These are phyloP conservation scores for Geranium rotundifolium DNA, from an alignment of 345 rosid genomes.

Conservation along the genomic window DNA sequence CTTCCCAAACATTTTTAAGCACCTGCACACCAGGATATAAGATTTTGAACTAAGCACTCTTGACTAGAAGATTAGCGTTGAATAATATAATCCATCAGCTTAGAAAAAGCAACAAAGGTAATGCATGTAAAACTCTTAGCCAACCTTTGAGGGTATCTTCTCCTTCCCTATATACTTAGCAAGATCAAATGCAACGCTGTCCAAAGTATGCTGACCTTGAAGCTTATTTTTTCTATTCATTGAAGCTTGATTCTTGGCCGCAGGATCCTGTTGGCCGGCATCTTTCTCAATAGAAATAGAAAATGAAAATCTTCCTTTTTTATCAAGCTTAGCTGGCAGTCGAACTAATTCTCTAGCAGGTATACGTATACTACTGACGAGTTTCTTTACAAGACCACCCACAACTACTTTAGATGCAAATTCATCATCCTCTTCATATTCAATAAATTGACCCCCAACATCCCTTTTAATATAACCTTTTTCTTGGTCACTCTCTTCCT, in stretches of 20 bases:
- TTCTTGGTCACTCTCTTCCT: slow-evolving; percentile 46
- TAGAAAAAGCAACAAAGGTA: background rate
- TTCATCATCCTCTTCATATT: slow-evolving; percentile 45
- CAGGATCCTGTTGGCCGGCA: slow-evolving; percentile 20
- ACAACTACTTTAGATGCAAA: slow-evolving; percentile 71
- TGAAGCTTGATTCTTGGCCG: slow-evolving; percentile 32
- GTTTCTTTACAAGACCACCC: slow-evolving; percentile 52
- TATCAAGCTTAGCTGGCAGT: slow-evolving; percentile 66
- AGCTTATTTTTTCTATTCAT: slow-evolving; percentile 45
- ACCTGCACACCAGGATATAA: slow-evolving; percentile 33
- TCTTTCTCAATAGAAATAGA: slow-evolving; percentile 66
- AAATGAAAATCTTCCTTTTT: slow-evolving; percentile 43
- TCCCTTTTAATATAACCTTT: slow-evolving; percentile 43
- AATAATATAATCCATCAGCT: too few species aligned
- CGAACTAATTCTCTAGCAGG: slow-evolving; percentile 48
- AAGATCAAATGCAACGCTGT: slow-evolving; percentile 63
- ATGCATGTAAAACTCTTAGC: slow-evolving; percentile 10
- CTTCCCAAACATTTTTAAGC: slow-evolving; percentile 73
- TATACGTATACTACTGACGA: slow-evolving; percentile 34
- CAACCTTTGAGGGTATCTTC: slow-evolving; percentile 85
- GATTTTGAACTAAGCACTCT: slow-evolving; percentile 8
- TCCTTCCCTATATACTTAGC: slow-evolving; percentile 72
- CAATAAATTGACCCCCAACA: slow-evolving; percentile 33
- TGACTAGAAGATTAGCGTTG: background rate
- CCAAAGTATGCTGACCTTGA: slow-evolving; percentile 49